phyloP scores from a whole-genome alignment of 1,284 basidiomycete genomes.

The Puccinia coronata region DNA sequence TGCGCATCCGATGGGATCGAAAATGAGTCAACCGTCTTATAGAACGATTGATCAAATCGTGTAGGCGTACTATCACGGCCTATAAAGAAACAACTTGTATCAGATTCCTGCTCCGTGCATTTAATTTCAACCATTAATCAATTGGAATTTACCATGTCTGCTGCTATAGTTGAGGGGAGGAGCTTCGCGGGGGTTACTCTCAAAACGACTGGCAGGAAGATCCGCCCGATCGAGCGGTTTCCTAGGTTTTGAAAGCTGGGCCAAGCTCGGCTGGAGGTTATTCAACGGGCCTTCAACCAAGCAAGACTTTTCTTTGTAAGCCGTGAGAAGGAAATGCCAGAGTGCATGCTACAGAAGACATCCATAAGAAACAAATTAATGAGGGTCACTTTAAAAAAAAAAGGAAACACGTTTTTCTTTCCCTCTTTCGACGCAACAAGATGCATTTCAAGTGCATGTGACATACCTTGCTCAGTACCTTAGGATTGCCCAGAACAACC shows the following conservation, averaged over 20 bases:
- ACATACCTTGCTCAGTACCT: slow-evolving; percentile 92
- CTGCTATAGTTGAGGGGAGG: slow-evolving; percentile 6
- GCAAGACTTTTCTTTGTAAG: slow-evolving; percentile 93
- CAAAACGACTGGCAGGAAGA: slow-evolving; percentile 51
- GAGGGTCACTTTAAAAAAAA: too few species aligned
- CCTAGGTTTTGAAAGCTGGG: slow-evolving; percentile 94
- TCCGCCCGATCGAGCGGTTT: slow-evolving; percentile 63
- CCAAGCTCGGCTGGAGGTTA: slow-evolving; percentile 96
- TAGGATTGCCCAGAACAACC: slow-evolving; percentile 96
- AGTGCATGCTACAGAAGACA: slow-evolving; percentile 75
- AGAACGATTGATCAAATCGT: slow-evolving; percentile 90
- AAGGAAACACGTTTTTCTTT: background rate
- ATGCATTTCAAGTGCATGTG: background rate
- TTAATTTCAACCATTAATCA: background rate
- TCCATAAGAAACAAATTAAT: slow-evolving; percentile 28
- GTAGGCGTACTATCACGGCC: slow-evolving; percentile 76
- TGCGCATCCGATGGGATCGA: slow-evolving; percentile 95
- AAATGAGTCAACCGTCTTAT: slow-evolving; percentile 88
- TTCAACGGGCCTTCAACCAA: slow-evolving; percentile 95
- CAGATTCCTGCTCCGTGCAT: background rate
- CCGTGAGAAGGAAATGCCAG: slow-evolving; percentile 96
- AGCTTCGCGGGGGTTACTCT: slow-evolving; percentile 54
- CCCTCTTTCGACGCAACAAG: background rate
- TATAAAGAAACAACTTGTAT: background rate
- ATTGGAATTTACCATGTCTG: slow-evolving; percentile 1